A percentile compares a stretch with the other conserved stretches of the same genome.
These are phyloP conservation scores for Mollisia scopiformis DNA, from an alignment of 2,329 filamentous ascomycete species.

Conservation along the genomic window DNA sequence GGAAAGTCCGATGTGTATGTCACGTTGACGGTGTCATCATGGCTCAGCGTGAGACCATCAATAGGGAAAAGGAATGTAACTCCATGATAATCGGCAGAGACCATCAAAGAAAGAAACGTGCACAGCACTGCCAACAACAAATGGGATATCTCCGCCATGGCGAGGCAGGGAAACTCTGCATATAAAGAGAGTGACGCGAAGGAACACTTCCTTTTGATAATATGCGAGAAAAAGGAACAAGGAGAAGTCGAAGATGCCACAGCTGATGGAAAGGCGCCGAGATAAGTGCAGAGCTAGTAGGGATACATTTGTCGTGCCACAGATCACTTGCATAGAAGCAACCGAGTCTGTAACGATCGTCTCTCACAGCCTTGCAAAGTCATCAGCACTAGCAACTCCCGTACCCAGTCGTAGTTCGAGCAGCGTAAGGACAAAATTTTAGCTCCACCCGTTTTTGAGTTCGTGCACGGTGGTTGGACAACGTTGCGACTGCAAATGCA, in stretches of 20 bases:
- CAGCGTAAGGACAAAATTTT: too few species aligned
- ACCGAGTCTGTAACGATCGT: background rate
- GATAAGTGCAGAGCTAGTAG: background rate
- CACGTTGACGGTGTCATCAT: slow-evolving; percentile 27
- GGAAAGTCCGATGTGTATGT: slow-evolving; percentile 24
- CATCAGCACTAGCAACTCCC: background rate
- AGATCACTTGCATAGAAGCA: background rate
- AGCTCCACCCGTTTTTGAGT: too few species aligned
- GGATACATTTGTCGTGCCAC: too few species aligned
- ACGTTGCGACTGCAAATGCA: too few species aligned
- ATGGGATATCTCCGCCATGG: background rate
- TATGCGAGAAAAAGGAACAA: too few species aligned
- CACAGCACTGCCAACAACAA: background rate
- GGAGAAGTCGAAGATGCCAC: background rate
- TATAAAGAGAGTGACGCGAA: background rate
- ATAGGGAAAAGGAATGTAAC: slow-evolving; percentile 25
- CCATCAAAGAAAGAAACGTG: background rate
- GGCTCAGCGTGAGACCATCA: slow-evolving; percentile 19
- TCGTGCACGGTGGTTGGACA: too few species aligned
- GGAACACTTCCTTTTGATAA: background rate
- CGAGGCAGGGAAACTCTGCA: background rate
- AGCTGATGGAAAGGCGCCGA: background rate
- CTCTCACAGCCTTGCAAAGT: background rate
- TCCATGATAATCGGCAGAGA: slow-evolving; percentile 4
- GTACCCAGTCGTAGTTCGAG: too few species aligned